These are phyloP conservation scores for Fusarium sp. DNA, from an alignment of 2,329 filamentous ascomycete species.

Conservation along the genomic window DNA sequence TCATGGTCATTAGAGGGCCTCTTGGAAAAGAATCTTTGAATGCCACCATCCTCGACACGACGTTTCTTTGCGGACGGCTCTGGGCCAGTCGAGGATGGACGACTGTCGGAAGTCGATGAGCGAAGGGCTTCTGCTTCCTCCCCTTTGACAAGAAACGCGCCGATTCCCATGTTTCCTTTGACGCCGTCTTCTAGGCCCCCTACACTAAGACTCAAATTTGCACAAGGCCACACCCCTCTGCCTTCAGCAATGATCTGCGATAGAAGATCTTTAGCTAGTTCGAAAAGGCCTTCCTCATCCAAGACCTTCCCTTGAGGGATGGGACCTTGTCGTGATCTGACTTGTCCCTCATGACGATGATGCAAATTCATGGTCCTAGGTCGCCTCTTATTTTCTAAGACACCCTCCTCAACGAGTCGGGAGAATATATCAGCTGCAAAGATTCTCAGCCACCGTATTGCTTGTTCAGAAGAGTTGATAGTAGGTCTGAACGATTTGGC, in stretches of 20 bases:
- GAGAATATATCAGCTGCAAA: slow-evolving; percentile 94
- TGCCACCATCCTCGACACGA: slow-evolving; percentile 63
- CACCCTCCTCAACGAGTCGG: slow-evolving; percentile 90
- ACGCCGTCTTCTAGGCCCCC: slow-evolving; percentile 93
- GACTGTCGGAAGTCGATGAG: slow-evolving; percentile 41
- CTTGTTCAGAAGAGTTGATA: slow-evolving; percentile 85
- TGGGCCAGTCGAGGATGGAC: slow-evolving; percentile 35
- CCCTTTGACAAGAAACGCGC: slow-evolving; percentile 85
- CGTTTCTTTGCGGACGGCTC: slow-evolving; percentile 52
- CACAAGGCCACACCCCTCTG: slow-evolving; percentile 84
- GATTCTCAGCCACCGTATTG: slow-evolving; percentile 87
- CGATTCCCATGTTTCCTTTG: slow-evolving; percentile 87
- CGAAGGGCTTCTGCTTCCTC: slow-evolving; percentile 69
- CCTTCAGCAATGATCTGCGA: slow-evolving; percentile 84
- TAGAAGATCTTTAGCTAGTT: slow-evolving; percentile 82
- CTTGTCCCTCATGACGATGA: slow-evolving; percentile 81
- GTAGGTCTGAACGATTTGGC: slow-evolving; percentile 94
- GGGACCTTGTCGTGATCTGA: slow-evolving; percentile 79
- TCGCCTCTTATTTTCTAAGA: slow-evolving; percentile 87
- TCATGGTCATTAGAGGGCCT: slow-evolving; percentile 49
- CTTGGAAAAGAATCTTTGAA: slow-evolving; percentile 71
- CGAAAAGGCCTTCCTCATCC: slow-evolving; percentile 80
- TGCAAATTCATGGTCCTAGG: slow-evolving; percentile 90
- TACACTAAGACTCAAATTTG: slow-evolving; percentile 90
- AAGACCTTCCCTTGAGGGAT: slow-evolving; percentile 84